Percentiles rank a stretch among this genome's conserved stretches.
These are phyloP conservation scores for Chlamydomonas incerta DNA, from an alignment of 139 green algal species.

Conservation along the genomic window DNA sequence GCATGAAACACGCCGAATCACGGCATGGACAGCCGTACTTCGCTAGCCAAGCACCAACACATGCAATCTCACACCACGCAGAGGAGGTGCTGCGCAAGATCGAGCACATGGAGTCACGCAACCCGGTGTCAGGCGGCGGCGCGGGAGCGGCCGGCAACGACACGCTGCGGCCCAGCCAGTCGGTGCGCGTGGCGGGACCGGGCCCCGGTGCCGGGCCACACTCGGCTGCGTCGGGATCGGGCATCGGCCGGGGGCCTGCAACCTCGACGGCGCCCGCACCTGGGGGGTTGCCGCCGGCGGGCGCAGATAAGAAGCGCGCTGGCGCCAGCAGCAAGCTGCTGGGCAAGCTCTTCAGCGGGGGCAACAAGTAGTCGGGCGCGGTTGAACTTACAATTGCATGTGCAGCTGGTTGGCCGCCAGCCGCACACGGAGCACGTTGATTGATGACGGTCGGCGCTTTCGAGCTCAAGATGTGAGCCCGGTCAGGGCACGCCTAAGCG, in stretches of 20 bases:
- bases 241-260: not conserved
- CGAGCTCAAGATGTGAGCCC: too few species aligned
- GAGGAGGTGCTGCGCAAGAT: constrained; percentile 53
- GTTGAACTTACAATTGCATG: too few species aligned
- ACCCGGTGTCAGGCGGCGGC: not conserved
- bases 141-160: not conserved
- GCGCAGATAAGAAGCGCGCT: not conserved
- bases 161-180: constrained; percentile 23
- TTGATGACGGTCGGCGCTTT: too few species aligned
- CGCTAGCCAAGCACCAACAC: too few species aligned
- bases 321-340: constrained; percentile 22
- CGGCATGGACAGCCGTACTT: too few species aligned
- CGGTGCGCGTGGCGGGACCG: not conserved
- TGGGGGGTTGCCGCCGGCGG: not conserved
- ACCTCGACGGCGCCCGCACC: not conserved
- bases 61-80: not conserved
- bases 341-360: constrained; percentile 12
- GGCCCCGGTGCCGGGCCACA: not conserved
- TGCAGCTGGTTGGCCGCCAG: too few species aligned
- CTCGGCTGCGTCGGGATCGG: too few species aligned
- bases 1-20: too few species aligned
- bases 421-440: too few species aligned
- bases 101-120: constrained; percentile 32
- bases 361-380: too few species aligned
- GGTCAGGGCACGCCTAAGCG: too few species aligned